Evolutionary conservation across 805 yeast species (phyloP).

Genomic region (Myxozyma monticola): DNA sequence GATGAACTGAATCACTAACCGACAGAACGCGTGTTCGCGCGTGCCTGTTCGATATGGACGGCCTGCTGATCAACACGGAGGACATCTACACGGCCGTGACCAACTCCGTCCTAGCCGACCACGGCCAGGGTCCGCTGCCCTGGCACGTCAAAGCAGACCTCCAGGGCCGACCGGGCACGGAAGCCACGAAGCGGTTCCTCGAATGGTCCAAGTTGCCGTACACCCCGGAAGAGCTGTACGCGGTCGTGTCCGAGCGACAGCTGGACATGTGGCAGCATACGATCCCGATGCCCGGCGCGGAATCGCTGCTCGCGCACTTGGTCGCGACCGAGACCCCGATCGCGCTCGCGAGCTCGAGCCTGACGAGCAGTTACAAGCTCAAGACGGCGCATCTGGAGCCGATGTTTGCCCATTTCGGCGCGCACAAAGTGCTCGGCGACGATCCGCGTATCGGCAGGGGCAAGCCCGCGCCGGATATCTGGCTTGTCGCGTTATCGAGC

Average conservation of each 20-base stretch:
- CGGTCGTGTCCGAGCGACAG: slow-evolving; percentile 56
- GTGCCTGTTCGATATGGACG: slow-evolving; percentile 75
- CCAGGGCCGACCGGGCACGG: slow-evolving; percentile 90
- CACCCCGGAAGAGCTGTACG: slow-evolving; percentile 64
- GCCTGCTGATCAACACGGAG: slow-evolving; percentile 87
- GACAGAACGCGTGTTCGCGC: slow-evolving; percentile 13
- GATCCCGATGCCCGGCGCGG: slow-evolving; percentile 80
- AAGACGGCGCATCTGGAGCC: slow-evolving; percentile 71
- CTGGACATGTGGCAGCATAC: slow-evolving; percentile 60
- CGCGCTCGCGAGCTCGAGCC: slow-evolving; percentile 89
- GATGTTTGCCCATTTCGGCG: slow-evolving; percentile 63
- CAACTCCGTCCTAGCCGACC: slow-evolving; percentile 61
- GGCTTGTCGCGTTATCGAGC: slow-evolving; percentile 75
- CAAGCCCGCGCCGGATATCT: slow-evolving; percentile 91
- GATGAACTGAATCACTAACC: background rate
- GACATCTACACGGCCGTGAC: slow-evolving; percentile 82
- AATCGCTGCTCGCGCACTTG: slow-evolving; percentile 60
- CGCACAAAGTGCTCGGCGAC: slow-evolving; percentile 82
- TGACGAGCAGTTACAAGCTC: slow-evolving; percentile 55
- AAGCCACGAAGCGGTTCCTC: slow-evolving; percentile 49
- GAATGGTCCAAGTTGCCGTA: slow-evolving; percentile 67
- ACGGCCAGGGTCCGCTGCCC: slow-evolving; percentile 74
- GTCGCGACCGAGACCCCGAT: slow-evolving; percentile 62
- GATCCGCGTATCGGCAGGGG: slow-evolving; percentile 86
- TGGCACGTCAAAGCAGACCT: slow-evolving; percentile 88